Conservation (phyloP, 345 rosid genomes). For the Corymbia maculata region DNA sequence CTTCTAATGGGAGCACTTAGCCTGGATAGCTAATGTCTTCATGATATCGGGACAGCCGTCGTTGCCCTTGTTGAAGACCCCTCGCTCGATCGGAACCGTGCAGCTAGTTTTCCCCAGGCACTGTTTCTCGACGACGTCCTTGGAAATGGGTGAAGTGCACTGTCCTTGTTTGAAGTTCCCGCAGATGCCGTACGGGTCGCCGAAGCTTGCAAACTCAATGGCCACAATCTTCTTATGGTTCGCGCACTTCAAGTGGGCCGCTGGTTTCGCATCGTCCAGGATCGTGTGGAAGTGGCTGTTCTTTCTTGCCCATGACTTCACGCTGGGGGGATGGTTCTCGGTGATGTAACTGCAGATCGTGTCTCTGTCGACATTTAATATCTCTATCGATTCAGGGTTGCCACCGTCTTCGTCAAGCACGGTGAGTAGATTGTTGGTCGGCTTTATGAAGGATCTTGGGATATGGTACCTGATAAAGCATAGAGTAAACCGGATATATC, state of each 20-base stretch:
- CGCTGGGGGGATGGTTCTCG: constrained; percentile 56
- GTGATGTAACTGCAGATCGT: constrained; percentile 55
- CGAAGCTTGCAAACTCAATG: constrained; percentile 80
- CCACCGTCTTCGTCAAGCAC: constrained; percentile 66
- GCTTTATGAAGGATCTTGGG: constrained; percentile 71
- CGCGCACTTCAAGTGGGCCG: constrained; percentile 46
- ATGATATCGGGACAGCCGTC: constrained; percentile 28
- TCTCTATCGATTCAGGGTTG: constrained; percentile 44
- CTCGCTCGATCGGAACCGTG: constrained; percentile 34
- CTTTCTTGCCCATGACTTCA: constrained; percentile 39
- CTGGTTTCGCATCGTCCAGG: constrained; percentile 26
- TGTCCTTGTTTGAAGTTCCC: constrained; percentile 42
- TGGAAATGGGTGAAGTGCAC: constrained; percentile 50
- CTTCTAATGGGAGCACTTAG: constrained; percentile 30
- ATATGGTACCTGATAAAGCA: constrained; percentile 53
- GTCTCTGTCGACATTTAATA: constrained; percentile 49
- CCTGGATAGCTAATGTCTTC: constrained; percentile 67
- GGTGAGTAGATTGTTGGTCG: constrained; percentile 47
- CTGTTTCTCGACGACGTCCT: constrained; percentile 44
- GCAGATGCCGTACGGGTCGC: constrained; percentile 65
- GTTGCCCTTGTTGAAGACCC: constrained; percentile 17
- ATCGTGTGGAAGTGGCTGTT: constrained; percentile 18
- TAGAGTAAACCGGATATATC: neutral
- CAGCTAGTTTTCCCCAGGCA: constrained; percentile 63
- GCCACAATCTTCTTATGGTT: constrained; percentile 27